Evolutionary conservation across 306 rosid genomes (phyloP).

Genomic region (Gleditsia sinensis): DNA sequence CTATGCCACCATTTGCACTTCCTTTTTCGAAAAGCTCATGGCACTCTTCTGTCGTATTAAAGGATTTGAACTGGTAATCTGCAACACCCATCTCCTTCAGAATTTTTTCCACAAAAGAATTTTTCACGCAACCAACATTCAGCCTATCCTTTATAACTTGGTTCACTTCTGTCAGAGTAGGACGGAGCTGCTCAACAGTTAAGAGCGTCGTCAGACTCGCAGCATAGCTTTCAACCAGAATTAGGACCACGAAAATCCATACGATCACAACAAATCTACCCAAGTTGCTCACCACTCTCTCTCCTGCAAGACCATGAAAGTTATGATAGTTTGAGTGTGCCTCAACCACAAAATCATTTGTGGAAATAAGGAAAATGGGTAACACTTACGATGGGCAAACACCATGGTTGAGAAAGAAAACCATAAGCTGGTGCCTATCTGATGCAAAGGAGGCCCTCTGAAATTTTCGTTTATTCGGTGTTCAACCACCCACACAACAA

Average conservation of each 20-base stretch:
- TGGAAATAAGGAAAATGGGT: no score
- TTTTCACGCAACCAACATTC: slow-evolving; percentile 52
- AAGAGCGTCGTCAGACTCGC: slow-evolving; percentile 63
- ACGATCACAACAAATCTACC: slow-evolving; percentile 59
- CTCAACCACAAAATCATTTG: no score
- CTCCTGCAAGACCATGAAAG: no score
- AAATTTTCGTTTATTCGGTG: slow-evolving; percentile 55
- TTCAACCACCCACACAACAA: slow-evolving; percentile 64
- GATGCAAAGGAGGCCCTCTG: slow-evolving; percentile 58
- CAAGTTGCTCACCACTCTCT: slow-evolving; percentile 54
- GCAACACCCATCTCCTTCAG: slow-evolving; percentile 44
- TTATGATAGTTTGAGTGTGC: no score
- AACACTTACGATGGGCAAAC: slow-evolving; percentile 57
- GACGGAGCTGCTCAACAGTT: slow-evolving; percentile 60
- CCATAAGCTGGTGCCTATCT: slow-evolving; percentile 68
- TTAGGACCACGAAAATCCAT: slow-evolving; percentile 66
- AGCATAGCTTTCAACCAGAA: slow-evolving; percentile 70
- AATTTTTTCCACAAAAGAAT: slow-evolving; percentile 44
- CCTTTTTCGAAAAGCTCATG: slow-evolving; percentile 46
- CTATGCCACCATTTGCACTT: slow-evolving; percentile 53
- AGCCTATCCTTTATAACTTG: slow-evolving; percentile 36
- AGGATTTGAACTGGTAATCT: slow-evolving; percentile 33
- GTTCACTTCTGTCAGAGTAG: slow-evolving; percentile 44
- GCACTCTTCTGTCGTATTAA: slow-evolving; percentile 44
- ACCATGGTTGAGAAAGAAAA: slow-evolving; percentile 74